Percentiles rank a stretch among this genome's conserved stretches.
Conservation (phyloP, 2,329 filamentous ascomycete genomes). For the Nemania diffusa region DNA sequence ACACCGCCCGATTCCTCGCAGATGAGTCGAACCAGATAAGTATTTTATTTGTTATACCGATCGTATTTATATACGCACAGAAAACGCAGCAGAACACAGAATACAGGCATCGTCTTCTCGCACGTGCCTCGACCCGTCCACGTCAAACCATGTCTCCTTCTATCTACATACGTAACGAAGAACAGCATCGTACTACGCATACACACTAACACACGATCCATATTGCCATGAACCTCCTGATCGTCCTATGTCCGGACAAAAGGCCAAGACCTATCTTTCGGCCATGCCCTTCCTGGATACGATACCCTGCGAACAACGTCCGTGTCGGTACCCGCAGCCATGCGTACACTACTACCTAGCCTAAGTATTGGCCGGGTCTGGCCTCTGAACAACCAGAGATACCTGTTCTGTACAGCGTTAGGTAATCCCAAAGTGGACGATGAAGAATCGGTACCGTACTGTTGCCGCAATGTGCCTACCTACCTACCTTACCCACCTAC, state of each 20-base stretch:
- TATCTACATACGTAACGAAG: background rate
- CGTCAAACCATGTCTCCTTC: background rate
- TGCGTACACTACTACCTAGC: background rate
- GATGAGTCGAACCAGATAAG: too few species aligned
- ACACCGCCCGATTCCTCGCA: too few species aligned
- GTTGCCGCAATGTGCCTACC: too few species aligned
- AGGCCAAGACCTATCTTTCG: slow-evolving; percentile 20
- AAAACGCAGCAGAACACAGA: too few species aligned
- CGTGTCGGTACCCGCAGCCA: background rate
- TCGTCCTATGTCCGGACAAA: slow-evolving; percentile 28
- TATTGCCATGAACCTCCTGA: slow-evolving; percentile 24
- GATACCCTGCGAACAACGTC: slow-evolving; percentile 9
- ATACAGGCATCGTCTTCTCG: too few species aligned
- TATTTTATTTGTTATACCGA: too few species aligned
- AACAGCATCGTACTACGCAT: slow-evolving; percentile 12
- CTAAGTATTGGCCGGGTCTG: background rate
- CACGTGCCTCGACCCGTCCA: background rate
- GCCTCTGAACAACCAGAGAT: background rate
- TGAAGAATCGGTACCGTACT: background rate
- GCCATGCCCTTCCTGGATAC: slow-evolving; percentile 14
- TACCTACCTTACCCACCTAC: too few species aligned
- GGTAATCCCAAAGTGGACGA: background rate
- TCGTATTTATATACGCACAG: background rate
- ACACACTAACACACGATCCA: slow-evolving; percentile 19
- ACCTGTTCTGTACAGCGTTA: too few species aligned